Percentiles rank a stretch among this genome's conserved stretches.
phyloP scores from a whole-genome alignment of 805 yeast species.

The Yamadazyma nakazawae region DNA sequence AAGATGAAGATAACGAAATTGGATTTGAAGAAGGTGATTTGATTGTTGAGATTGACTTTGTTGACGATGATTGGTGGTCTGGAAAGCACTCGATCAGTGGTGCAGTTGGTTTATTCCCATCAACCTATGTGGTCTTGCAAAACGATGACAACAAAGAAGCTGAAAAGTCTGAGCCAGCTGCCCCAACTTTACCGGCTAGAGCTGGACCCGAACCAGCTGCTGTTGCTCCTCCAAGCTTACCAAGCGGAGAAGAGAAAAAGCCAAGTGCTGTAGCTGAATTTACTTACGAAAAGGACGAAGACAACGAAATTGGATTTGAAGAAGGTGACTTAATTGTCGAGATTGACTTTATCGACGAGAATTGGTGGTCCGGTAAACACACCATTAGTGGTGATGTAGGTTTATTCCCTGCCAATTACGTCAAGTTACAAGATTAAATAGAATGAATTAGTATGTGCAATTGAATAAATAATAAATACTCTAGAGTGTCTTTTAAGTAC shows the following conservation, averaged over 20 bases:
- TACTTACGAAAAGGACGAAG: slow-evolving; percentile 89
- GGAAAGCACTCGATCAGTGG: slow-evolving; percentile 43
- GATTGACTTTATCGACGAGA: slow-evolving; percentile 87
- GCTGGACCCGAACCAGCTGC: not conserved
- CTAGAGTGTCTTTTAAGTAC: too few relatives aligned
- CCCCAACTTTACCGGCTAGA: slow-evolving; percentile 17
- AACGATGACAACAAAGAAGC: slow-evolving; percentile 18
- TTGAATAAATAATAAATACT: not conserved
- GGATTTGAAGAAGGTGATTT: slow-evolving; percentile 63
- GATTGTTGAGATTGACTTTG: slow-evolving; percentile 62
- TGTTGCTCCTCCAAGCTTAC: slow-evolving; percentile 17
- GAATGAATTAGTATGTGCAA: slow-evolving; percentile 1
- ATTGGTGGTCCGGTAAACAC: slow-evolving; percentile 94
- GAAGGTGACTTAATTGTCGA: slow-evolving; percentile 82
- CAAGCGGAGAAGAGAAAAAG: slow-evolving; percentile 16
- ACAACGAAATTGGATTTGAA: slow-evolving; percentile 79
- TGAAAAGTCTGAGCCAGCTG: slow-evolving; percentile 6
- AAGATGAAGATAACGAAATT: slow-evolving; percentile 76
- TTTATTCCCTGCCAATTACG: slow-evolving; percentile 90
- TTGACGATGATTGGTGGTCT: slow-evolving; percentile 75
- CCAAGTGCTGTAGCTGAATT: slow-evolving; percentile 61
- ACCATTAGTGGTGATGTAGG: slow-evolving; percentile 66
- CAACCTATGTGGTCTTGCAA: slow-evolving; percentile 46
- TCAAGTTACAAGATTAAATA: slow-evolving; percentile 27
- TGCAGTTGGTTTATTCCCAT: slow-evolving; percentile 54